Evolutionary conservation across 352 stramenopile species (phyloP).

Genomic region (Blastocystis hominis): DNA sequence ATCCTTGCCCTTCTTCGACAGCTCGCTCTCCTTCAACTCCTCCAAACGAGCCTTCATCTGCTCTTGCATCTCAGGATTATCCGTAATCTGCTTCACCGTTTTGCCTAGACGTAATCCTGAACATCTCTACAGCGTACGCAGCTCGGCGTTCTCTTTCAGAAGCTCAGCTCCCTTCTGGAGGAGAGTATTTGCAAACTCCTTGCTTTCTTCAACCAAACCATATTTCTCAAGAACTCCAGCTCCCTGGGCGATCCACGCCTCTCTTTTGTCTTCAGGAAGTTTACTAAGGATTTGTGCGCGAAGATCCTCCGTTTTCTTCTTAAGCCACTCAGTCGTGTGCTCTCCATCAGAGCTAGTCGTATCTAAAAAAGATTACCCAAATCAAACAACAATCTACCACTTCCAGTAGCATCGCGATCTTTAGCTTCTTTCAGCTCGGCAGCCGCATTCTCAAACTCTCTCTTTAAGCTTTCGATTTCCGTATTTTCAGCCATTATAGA

Average conservation of each 20-base stretch:
- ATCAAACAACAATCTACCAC: slow-evolving; percentile 27
- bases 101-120: not conserved
- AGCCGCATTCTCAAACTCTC: slow-evolving; percentile 56
- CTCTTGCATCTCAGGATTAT: slow-evolving; percentile 44
- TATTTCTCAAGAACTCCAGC: slow-evolving; percentile 49
- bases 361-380: not conserved
- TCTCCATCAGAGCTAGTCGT: slow-evolving; percentile 55
- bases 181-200: slow-evolving; percentile 51
- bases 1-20: slow-evolving; percentile 40
- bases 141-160: slow-evolving; percentile 27
- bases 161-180: slow-evolving; percentile 28
- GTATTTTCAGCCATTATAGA: slow-evolving; percentile 34
- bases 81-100: slow-evolving; percentile 22
- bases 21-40: slow-evolving; percentile 41
- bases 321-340: slow-evolving; percentile 55
- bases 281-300: slow-evolving; percentile 50
- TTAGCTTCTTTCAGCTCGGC: slow-evolving; percentile 55
- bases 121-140: not conserved
- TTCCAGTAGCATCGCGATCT: slow-evolving; percentile 40
- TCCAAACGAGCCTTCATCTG: slow-evolving; percentile 33
- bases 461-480: slow-evolving; percentile 54
- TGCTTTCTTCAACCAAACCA: slow-evolving; percentile 40
- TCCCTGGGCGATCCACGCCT: slow-evolving; percentile 46
- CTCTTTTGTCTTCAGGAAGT: slow-evolving; percentile 55
- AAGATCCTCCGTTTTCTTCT: slow-evolving; percentile 54